Evolutionary conservation across 2,329 filamentous ascomycete species (phyloP).

Genomic region (Alternaria gansuensis): DNA sequence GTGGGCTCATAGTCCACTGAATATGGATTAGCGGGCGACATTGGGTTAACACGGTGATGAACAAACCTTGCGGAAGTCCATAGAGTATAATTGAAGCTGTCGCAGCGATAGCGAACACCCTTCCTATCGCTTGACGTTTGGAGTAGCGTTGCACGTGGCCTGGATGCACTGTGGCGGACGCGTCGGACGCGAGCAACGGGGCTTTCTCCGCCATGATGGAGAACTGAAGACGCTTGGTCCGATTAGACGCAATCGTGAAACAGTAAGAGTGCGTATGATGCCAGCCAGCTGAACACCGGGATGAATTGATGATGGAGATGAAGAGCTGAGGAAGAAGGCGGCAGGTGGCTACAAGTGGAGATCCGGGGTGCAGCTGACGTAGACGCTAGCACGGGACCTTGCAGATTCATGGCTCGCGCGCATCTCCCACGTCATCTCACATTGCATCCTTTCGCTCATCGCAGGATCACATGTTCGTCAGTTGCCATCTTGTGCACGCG

Average conservation of each 20-base stretch:
- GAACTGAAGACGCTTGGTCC: background rate
- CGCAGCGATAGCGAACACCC: constrained; percentile 28
- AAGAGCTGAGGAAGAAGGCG: constrained; percentile 14
- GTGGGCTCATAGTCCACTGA: constrained; percentile 18
- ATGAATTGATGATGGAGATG: constrained; percentile 18
- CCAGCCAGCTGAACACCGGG: constrained; percentile 39
- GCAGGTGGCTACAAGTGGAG: constrained; percentile 31
- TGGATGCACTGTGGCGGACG: constrained; percentile 21
- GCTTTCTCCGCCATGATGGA: constrained; percentile 37
- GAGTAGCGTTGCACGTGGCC: constrained; percentile 26
- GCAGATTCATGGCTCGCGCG: constrained; percentile 21
- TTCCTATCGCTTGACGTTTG: constrained; percentile 26
- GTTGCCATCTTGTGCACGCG: background rate
- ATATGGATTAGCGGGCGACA: constrained; percentile 6
- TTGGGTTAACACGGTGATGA: background rate
- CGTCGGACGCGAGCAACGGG: constrained; percentile 30
- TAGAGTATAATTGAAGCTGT: constrained; percentile 35
- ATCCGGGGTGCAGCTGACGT: constrained; percentile 34
- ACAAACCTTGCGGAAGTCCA: constrained; percentile 26
- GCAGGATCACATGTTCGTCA: background rate
- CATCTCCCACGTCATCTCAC: constrained; percentile 5
- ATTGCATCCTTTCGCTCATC: background rate
- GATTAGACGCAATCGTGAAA: background rate
- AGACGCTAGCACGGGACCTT: constrained; percentile 26
- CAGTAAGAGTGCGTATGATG: constrained; percentile 11